phyloP scores from a whole-genome alignment of 1,284 basidiomycete species.

The Naganishia cerealis region DNA sequence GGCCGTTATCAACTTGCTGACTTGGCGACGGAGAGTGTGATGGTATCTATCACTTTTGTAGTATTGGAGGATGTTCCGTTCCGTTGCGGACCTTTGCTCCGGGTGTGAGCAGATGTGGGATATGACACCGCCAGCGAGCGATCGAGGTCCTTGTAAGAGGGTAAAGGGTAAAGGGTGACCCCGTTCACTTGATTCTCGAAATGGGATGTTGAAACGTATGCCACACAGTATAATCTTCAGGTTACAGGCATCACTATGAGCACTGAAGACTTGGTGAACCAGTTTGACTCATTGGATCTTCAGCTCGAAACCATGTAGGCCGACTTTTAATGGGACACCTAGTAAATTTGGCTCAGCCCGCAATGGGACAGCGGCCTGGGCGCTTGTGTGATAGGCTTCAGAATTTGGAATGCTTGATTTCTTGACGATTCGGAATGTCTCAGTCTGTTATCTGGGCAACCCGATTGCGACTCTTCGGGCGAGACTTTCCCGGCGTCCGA shows the following conservation, averaged over 20 bases:
- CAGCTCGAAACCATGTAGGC: not conserved
- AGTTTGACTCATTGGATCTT: too few species aligned
- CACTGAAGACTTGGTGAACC: too few species aligned
- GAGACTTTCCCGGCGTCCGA: not conserved
- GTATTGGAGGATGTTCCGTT: not conserved
- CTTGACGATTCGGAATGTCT: constrained; percentile 12
- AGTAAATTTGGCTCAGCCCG: not conserved
- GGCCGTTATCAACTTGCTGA: not conserved
- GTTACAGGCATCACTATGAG: too few species aligned
- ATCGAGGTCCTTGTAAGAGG: not conserved
- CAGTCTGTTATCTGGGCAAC: not conserved
- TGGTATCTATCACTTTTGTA: not conserved
- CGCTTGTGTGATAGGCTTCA: not conserved
- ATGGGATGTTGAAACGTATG: too few species aligned
- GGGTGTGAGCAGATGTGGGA: not conserved
- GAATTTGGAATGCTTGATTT: constrained; percentile 13
- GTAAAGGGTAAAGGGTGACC: not conserved
- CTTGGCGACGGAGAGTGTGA: not conserved
- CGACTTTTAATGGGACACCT: not conserved
- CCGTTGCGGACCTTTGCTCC: not conserved
- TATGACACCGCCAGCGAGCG: not conserved
- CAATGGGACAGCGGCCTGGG: constrained; percentile 6
- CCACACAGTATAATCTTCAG: too few species aligned
- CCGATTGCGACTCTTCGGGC: not conserved
- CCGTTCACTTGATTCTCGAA: not conserved